Evolutionary conservation across 192 early-diverging fungal genomes (phyloP), one percentile per base, ranked within the genome.

Genomic region (Obelidium mucronatum): DNA sequence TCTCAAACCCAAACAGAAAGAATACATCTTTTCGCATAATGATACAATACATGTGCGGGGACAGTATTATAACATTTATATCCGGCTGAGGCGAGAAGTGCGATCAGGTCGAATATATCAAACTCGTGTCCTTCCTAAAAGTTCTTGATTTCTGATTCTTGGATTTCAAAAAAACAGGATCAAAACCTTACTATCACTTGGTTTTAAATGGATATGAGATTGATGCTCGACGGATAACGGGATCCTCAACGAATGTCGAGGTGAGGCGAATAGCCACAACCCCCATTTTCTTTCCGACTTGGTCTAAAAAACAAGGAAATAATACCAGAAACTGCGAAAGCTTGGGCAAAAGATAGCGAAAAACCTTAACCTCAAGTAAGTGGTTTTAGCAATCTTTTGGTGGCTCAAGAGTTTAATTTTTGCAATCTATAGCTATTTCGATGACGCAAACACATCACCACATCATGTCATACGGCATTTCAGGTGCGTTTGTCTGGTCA

Each of bases 401-500:
- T 34, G 11, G n/a, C 1, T n/a, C 22, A 17, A 2, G n/a, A 39
- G 24, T 54, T 37, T 22, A 13, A 11, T 26, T n/a, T 56, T 17
- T 24, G 17, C 26, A 11, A 31, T 17, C 40, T 37, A 28, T 0
- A 78, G 77, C 39, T 78, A 78, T 51, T 78, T 78, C 34, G 77
- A 78, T 39, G 69, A 78, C 19, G 58, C 69, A 22, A 78, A 78
- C 36, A 65, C 77, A 34, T 78, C 77, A 3, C 24, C 78, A 35
- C 77, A 78, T 40, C 77, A 78, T 39, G 77, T 78, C 3, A 78
- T 78, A 36, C 67, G 77, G 77, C 77, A 78, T 78, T 78, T 78
- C 61, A 60, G n/a, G n/a, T n/a, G n/a, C n/a, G n/a, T n/a, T n/a
- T n/a, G n/a, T n/a, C n/a, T n/a, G n/a, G n/a, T n/a, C n/a, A n/a